Evolutionary conservation across 148 eudicot species (phyloP).

Genomic region (Polygonum aviculare): DNA sequence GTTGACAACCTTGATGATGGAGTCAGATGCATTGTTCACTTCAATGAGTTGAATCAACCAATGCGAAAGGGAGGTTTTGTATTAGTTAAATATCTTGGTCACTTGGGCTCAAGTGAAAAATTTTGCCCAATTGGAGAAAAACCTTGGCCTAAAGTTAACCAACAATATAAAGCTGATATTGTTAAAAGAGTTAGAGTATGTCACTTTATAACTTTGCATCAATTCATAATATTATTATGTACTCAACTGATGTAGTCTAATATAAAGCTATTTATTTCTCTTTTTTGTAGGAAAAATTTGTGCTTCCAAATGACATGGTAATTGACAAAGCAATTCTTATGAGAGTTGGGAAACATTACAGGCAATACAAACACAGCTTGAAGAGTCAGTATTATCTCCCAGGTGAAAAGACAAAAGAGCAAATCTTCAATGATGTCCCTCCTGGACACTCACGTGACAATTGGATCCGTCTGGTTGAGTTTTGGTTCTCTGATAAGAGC

Average conservation of each 20-base stretch:
- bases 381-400: not conserved
- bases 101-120: not conserved
- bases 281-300: not conserved
- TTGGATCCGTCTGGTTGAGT: not conserved
- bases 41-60: not conserved
- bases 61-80: not conserved
- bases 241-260: too few relatives aligned
- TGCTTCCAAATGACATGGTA: not conserved
- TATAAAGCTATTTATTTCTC: not conserved
- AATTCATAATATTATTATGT: not conserved
- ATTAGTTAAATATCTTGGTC: not conserved
- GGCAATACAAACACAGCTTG: not conserved
- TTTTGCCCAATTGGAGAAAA: too few relatives aligned
- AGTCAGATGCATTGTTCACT: not conserved
- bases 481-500: not conserved
- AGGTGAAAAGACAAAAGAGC: not conserved
- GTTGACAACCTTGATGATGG: not conserved
- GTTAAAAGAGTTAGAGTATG: not conserved
- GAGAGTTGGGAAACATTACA: not conserved
- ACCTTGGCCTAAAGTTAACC: too few relatives aligned
- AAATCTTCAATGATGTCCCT: not conserved
- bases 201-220: not conserved
- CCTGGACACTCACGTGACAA: not conserved
- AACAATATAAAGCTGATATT: not conserved
- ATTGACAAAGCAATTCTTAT: not conserved